Conservation (phyloP, 169 alveolate genomes). For the Perkinsus marinus region DNA sequence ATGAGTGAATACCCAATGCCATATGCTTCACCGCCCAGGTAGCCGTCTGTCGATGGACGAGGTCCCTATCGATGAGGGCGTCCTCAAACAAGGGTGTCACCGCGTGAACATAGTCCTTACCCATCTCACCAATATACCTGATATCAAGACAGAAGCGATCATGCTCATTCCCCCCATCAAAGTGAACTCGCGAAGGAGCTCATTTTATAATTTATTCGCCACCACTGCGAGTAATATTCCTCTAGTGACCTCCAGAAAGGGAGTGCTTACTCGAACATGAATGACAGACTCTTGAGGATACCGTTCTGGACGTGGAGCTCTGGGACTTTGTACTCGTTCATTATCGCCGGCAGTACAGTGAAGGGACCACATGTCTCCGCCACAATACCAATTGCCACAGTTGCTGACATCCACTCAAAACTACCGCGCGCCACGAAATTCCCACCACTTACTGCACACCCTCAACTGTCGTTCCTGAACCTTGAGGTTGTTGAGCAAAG, state of each 20-base stretch:
- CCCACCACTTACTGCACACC: slow-evolving; percentile 43
- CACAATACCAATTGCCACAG: slow-evolving; percentile 95
- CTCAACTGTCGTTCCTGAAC: slow-evolving; percentile 99
- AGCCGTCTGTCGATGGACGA: slow-evolving; percentile 97
- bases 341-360: slow-evolving; percentile 96
- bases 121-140: slow-evolving; percentile 54
- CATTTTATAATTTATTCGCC: too few species aligned
- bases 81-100: slow-evolving; percentile 92
- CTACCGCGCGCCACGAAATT: not conserved
- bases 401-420: slow-evolving; percentile 10
- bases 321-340: slow-evolving; percentile 97
- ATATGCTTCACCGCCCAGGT: slow-evolving; percentile 95
- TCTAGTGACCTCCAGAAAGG: too few species aligned
- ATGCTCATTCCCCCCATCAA: too few species aligned
- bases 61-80: slow-evolving; percentile 96
- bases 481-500: slow-evolving; percentile 79
- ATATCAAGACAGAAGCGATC: too few species aligned
- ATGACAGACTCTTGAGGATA: slow-evolving; percentile 90
- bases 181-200: too few species aligned
- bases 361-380: slow-evolving; percentile 99
- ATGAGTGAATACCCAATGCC: slow-evolving; percentile 75
- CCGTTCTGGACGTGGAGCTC: slow-evolving; percentile 98
- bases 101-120: slow-evolving; percentile 92
- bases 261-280: slow-evolving; percentile 95
- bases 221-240: too few species aligned